Conservation (phyloP, 768 basidiomycete species). For the Kwoniella heveanensis region DNA sequence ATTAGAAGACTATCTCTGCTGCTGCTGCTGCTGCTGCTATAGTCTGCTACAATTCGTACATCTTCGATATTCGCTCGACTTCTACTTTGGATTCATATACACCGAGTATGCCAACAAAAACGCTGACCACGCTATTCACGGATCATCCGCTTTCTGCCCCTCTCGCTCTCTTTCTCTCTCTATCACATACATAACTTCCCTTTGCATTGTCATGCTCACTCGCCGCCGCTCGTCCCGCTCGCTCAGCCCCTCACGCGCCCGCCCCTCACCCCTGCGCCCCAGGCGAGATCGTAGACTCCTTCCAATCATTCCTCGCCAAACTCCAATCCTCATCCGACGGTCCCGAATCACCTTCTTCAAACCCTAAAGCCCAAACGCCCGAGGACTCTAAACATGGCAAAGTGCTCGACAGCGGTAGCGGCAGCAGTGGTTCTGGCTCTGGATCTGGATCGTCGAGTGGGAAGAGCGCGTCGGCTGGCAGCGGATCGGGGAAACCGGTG, state of each 20-base stretch:
- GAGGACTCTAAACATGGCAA: constrained; percentile 25
- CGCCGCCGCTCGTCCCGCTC: not conserved
- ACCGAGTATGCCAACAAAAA: no score
- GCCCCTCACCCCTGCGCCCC: constrained; percentile 54
- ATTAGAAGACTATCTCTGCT: no score
- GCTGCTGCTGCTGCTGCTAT: no score
- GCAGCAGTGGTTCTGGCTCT: constrained; percentile 7
- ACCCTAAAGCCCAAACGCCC: constrained; percentile 41
- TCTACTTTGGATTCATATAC: no score
- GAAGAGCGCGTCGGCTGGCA: no score
- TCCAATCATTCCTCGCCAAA: constrained; percentile 55
- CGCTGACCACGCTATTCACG: no score
- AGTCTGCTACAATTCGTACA: no score
- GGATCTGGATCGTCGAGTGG: no score
- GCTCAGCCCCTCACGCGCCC: constrained; percentile 52
- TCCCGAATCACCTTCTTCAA: constrained; percentile 32
- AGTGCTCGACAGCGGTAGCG: constrained; percentile 1
- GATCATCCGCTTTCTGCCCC: not conserved
- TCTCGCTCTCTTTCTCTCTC: constrained; percentile 5
- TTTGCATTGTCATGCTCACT: not conserved
- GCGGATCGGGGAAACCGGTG: constrained; percentile 30
- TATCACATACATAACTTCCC: not conserved
- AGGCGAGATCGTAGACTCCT: constrained; percentile 46
- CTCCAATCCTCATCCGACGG: constrained; percentile 46
- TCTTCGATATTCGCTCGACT: no score